Evolutionary conservation across 257 asterid genomes (phyloP).

Genomic region (Solanum pimpinellifolium): DNA sequence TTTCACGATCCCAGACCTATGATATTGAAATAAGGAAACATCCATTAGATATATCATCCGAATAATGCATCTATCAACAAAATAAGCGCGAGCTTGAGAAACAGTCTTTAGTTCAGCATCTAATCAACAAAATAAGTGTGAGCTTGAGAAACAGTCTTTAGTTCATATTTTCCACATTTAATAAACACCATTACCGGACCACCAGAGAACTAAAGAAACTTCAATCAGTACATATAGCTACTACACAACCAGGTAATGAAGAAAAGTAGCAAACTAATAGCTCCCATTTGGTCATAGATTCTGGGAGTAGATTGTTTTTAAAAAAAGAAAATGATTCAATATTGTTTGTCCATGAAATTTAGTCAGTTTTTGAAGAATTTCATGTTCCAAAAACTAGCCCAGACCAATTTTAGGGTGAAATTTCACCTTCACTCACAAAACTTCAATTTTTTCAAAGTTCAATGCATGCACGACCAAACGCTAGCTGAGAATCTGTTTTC

Average conservation of each 20-base stretch:
- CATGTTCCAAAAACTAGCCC: not conserved
- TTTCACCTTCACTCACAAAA: not conserved
- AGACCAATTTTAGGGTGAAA: not conserved
- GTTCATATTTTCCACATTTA: not conserved
- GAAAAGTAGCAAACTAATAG: not conserved
- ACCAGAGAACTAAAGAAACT: not conserved
- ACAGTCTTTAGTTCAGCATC: not conserved
- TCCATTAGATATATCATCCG: not conserved
- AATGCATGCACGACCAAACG: not conserved
- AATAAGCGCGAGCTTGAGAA: not conserved
- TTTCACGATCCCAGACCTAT: conserved; percentile 96
- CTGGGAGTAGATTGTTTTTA: not conserved
- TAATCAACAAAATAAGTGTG: not conserved
- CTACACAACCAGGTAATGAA: not conserved
- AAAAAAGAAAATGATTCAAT: not conserved
- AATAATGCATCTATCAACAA: not conserved
- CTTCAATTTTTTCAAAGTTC: not conserved
- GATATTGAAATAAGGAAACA: not conserved
- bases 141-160: not conserved
- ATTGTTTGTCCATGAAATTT: not conserved
- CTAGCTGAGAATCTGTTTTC: not conserved
- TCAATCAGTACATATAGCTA: not conserved
- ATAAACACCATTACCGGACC: not conserved
- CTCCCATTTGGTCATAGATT: not conserved
- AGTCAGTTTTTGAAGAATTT: not conserved